Conservation (phyloP, 192 early-diverging fungal species). For the Irineochytrium annulatum region DNA sequence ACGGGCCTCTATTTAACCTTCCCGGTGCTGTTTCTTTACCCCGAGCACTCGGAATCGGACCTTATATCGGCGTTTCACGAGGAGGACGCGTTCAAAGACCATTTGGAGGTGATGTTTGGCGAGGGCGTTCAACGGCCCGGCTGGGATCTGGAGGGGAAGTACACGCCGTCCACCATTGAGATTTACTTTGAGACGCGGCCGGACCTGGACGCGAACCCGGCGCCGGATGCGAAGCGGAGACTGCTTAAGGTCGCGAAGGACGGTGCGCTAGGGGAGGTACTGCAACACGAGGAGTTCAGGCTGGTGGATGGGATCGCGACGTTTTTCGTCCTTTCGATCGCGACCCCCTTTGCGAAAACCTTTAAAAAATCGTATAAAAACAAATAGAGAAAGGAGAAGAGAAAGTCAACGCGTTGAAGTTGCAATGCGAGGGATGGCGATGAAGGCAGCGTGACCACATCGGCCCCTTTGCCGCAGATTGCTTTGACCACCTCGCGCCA, state of each 20-base stretch:
- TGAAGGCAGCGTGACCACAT: too few species aligned
- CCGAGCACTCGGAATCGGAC: constrained; percentile 88
- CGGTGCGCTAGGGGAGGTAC: constrained; percentile 54
- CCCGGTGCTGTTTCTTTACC: constrained; percentile 93
- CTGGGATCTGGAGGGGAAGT: constrained; percentile 74
- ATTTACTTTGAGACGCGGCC: constrained; percentile 72
- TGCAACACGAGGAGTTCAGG: constrained; percentile 62
- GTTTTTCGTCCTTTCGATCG: constrained; percentile 82
- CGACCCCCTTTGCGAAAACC: constrained; percentile 52
- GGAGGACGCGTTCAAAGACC: constrained; percentile 72
- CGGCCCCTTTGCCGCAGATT: too few species aligned
- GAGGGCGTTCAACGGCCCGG: constrained; percentile 58
- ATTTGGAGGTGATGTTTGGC: constrained; percentile 76
- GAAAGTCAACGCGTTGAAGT: too few species aligned
- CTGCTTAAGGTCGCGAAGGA: constrained; percentile 9
- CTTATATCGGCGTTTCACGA: constrained; percentile 84
- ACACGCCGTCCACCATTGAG: constrained; percentile 68
- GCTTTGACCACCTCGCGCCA: too few species aligned
- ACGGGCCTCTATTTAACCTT: constrained; percentile 60
- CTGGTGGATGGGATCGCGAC: constrained; percentile 79
- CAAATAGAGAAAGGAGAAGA: too few species aligned
- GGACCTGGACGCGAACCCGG: constrained; percentile 21
- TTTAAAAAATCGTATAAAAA: constrained; percentile 66
- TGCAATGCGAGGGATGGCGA: too few species aligned
- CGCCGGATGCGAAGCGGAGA: constrained; percentile 54